These are phyloP conservation scores for Paramecium sexaurelia DNA, from an alignment of 73 alveolate genomes.

Conservation along the genomic window DNA sequence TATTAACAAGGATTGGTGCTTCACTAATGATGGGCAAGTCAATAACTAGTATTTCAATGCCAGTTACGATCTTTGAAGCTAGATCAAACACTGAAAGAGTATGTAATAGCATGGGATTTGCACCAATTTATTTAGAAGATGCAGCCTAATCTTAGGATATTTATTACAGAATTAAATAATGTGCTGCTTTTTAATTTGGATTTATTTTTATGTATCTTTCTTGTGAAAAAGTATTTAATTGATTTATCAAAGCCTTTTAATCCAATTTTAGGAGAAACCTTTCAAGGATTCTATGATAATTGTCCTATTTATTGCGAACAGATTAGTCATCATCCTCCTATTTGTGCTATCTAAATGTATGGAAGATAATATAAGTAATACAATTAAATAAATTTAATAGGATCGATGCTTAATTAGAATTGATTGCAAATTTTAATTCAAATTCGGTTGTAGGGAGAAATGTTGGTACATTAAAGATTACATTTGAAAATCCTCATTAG, in stretches of 20 bases:
- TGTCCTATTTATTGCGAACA: slow-evolving; percentile 68
- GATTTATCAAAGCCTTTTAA: slow-evolving; percentile 76
- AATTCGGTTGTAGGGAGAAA: slow-evolving; percentile 68
- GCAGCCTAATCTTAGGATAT: slow-evolving; percentile 80
- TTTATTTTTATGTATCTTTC: slow-evolving; percentile 43
- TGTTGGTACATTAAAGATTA: slow-evolving; percentile 36
- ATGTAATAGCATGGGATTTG: slow-evolving; percentile 66
- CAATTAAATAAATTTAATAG: background rate
- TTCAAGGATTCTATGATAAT: slow-evolving; percentile 76
- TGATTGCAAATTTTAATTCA: slow-evolving; percentile 66
- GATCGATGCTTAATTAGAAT: slow-evolving; percentile 58
- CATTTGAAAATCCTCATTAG: slow-evolving; percentile 52
- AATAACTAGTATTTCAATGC: slow-evolving; percentile 78
- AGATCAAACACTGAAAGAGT: slow-evolving; percentile 77
- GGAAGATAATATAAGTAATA: slow-evolving; percentile 37
- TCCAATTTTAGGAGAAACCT: slow-evolving; percentile 92
- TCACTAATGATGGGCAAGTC: slow-evolving; percentile 79
- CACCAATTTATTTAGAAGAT: slow-evolving; percentile 74
- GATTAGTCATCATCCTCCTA: slow-evolving; percentile 75
- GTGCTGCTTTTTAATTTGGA: slow-evolving; percentile 71
- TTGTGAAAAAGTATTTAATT: slow-evolving; percentile 63
- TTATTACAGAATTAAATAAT: slow-evolving; percentile 71
- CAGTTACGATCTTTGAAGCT: slow-evolving; percentile 80
- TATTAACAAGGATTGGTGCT: slow-evolving; percentile 76
- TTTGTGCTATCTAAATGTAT: slow-evolving; percentile 47